Evolutionary conservation across 2,329 filamentous ascomycete species (phyloP).

Genomic region (Paraphaeosphaeria minitans): DNA sequence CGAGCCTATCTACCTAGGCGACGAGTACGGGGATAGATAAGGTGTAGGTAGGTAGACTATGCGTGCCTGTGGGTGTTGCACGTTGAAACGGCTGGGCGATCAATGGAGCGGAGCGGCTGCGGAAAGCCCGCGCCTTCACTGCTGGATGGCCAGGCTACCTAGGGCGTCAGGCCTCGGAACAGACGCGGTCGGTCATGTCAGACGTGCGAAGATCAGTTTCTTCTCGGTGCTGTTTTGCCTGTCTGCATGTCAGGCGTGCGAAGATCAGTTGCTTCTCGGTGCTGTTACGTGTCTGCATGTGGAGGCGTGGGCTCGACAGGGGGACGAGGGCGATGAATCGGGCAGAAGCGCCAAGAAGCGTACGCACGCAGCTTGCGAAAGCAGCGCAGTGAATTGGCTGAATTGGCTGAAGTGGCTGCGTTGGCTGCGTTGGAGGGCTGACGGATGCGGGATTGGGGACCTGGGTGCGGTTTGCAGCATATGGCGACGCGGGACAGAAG

Average conservation of each 20-base stretch:
- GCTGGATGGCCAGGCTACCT: background rate
- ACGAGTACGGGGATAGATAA: background rate
- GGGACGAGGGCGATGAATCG: background rate
- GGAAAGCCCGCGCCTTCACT: background rate
- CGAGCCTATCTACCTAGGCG: background rate
- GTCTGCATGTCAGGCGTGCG: background rate
- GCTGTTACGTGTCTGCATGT: background rate
- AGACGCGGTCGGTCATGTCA: background rate
- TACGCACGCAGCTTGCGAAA: slow-evolving; percentile 2
- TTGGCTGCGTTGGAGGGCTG: background rate
- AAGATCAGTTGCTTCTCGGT: background rate
- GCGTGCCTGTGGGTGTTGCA: background rate
- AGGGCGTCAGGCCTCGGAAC: background rate
- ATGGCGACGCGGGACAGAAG: background rate
- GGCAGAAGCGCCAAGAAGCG: background rate
- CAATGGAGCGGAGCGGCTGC: background rate
- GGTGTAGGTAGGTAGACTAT: no score
- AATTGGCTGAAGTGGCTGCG: no score
- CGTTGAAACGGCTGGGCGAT: slow-evolving; percentile 3
- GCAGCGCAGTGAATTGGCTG: background rate
- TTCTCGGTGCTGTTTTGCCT: no score
- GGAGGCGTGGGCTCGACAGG: background rate
- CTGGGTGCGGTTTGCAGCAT: slow-evolving; percentile 3
- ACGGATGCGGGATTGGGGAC: background rate
- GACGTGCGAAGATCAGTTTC: background rate